phyloP scores from a whole-genome alignment of 352 stramenopile genomes.

The Plasmopara muralis region DNA sequence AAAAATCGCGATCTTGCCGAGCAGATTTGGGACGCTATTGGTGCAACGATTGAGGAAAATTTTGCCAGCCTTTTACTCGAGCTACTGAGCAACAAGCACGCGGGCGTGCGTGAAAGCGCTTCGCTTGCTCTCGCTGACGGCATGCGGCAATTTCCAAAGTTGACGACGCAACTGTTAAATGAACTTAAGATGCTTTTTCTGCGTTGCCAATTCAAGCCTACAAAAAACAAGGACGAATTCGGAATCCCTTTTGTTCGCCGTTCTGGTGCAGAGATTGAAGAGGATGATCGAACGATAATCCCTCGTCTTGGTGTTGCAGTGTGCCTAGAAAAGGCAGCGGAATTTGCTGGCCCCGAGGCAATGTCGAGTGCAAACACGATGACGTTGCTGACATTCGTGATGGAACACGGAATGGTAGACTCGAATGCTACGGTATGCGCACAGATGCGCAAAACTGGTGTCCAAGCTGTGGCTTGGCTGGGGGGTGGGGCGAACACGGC shows the following conservation, averaged over 20 bases:
- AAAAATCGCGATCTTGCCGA: conserved; percentile 55
- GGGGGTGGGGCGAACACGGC: conserved; percentile 60
- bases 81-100: conserved; percentile 68
- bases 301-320: conserved; percentile 67
- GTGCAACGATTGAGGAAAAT: conserved; percentile 41
- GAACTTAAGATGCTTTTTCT: conserved; percentile 66
- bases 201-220: conserved; percentile 42
- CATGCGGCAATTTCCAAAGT: conserved; percentile 75
- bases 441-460: conserved; percentile 81
- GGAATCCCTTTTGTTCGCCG: conserved; percentile 65
- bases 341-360: conserved; percentile 21
- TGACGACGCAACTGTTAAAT: conserved; percentile 57
- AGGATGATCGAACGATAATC: conserved; percentile 51
- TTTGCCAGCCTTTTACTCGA: conserved; percentile 60
- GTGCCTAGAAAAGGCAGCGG: conserved; percentile 67
- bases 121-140: conserved; percentile 71
- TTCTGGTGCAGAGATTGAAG: conserved; percentile 32
- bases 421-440: conserved; percentile 60
- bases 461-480: conserved; percentile 67
- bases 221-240: conserved; percentile 61
- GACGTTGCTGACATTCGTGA: conserved; percentile 69
- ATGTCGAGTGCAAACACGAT: conserved; percentile 61
- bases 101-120: conserved; percentile 72
- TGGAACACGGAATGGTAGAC: conserved; percentile 71
- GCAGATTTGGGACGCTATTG: conserved; percentile 53